Evolutionary conservation across 768 basidiomycete species (phyloP), one percentile per base, ranked within the genome.

Genomic region (Strobilomyces echinocephalus): DNA sequence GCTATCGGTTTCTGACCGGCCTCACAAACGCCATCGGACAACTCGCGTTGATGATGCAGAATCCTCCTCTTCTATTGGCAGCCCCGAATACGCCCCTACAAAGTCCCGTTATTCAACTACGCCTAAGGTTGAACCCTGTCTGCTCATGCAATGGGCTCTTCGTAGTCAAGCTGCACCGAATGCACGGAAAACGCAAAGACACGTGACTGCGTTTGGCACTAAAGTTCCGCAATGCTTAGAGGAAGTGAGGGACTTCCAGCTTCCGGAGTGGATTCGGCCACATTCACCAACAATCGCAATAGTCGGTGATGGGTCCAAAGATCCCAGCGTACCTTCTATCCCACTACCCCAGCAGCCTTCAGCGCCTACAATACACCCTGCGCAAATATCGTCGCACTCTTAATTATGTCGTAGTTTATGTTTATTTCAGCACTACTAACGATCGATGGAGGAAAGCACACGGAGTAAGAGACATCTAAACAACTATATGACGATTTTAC

Each of bases 161-260:
- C 80, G 82, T 26, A 77, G 68, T 53, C 72, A 76, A 46, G 67
- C 69, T 10, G 70, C 73, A 40, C 76, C 74, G 14, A 72, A 71
- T 18, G 69, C 73, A 21, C 70, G 81, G 50, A 77, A 79, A 62
- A 76, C 79, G 11, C 74, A 76, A 56, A 74, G 84, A 53, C 76
- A 80, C 56, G 68, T 77, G 39, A 76, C 73, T 15, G 81, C 84
- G 9, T 88, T 87, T 61, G 86, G 87, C 0, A 71, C 73, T 40
- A 76, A 80, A 56, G 71, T 85, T n/a, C 80, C 80, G 6, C 60
- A 63, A 1, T 76, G 73, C 34, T 54, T 82, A 35, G 76, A 77
- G 54, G 74, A 78, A 49, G 54, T 70, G 30, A 72, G 68, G 55
- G 83, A 86, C 40, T 88, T 79, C 60, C 74, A 78, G 58, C 67